Evolutionary conservation across 305 asterid species (phyloP).

Genomic region (Solanum hybrid): DNA sequence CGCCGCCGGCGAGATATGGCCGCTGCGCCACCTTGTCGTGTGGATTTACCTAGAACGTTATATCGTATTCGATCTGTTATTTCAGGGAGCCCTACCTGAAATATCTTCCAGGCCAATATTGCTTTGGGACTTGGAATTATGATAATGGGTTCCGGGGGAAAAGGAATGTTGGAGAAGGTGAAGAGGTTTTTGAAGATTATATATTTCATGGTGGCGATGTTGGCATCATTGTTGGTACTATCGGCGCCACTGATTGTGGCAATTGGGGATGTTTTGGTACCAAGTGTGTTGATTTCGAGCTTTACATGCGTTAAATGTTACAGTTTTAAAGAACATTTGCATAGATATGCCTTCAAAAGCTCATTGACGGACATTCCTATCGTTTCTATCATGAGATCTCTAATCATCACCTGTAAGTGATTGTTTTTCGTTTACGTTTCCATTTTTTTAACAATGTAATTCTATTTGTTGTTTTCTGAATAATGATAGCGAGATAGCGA

Average conservation of each 20-base stretch:
- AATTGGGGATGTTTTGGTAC: slow-evolving; percentile 56
- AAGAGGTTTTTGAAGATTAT: slow-evolving; percentile 56
- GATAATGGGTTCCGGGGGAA: slow-evolving; percentile 29
- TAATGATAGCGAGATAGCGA: neutral
- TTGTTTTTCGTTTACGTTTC: neutral
- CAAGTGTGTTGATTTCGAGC: slow-evolving; percentile 61
- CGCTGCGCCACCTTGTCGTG: slow-evolving; percentile 18
- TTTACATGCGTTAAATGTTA: slow-evolving; percentile 67
- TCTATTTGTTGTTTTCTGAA: neutral
- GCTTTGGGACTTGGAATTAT: neutral
- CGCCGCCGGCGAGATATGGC: slow-evolving; percentile 52
- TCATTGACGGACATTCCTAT: slow-evolving; percentile 82
- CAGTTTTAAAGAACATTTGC: slow-evolving; percentile 55
- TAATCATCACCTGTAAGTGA: slow-evolving; percentile 62
- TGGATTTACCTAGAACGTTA: slow-evolving; percentile 3
- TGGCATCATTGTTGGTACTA: slow-evolving; percentile 64
- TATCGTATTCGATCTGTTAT: slow-evolving; percentile 15
- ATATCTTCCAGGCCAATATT: neutral
- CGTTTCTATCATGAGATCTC: slow-evolving; percentile 77
- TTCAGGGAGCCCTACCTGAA: slow-evolving; percentile 1
- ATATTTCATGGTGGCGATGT: slow-evolving; percentile 77
- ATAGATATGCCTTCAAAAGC: slow-evolving; percentile 69
- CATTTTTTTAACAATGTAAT: neutral
- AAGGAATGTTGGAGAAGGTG: slow-evolving; percentile 66
- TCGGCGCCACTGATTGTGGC: slow-evolving; percentile 76